Evolutionary conservation across 106 monocot species (phyloP).

Genomic region (Amphibolis antarctica): DNA sequence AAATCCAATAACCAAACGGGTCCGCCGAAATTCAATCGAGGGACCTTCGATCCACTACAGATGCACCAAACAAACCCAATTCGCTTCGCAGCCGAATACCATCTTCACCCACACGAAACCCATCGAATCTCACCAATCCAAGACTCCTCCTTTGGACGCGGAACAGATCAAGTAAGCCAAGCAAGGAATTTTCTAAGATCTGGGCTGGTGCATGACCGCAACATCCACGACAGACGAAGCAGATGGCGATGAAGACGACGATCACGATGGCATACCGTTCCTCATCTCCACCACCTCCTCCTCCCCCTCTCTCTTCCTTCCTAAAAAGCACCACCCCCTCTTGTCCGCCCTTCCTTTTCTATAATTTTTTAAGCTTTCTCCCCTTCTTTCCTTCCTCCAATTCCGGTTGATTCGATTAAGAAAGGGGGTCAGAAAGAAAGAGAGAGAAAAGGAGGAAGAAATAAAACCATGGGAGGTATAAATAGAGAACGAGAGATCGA

Average conservation of each 20-base stretch:
- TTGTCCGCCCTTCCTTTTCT: neutral
- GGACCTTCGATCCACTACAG: too few species aligned
- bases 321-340: neutral
- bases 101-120: too few species aligned
- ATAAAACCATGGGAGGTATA: neutral
- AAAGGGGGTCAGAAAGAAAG: neutral
- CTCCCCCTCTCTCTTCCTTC: neutral
- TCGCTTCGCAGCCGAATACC: too few species aligned
- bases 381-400: neutral
- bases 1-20: too few species aligned
- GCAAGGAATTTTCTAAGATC: neutral
- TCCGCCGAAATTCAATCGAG: too few species aligned
- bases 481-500: too few species aligned
- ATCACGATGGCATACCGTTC: too few species aligned
- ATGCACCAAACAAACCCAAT: too few species aligned
- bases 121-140: constrained; percentile 7
- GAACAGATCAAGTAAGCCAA: neutral
- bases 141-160: neutral
- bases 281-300: too few species aligned
- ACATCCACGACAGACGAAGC: neutral
- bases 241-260: too few species aligned
- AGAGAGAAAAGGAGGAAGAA: neutral
- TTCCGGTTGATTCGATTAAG: neutral
- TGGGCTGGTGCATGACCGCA: neutral
- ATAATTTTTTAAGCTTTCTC: too few species aligned